Conservation (phyloP, 2,329 filamentous ascomycete genomes). For the Aspergillus fischeri region DNA sequence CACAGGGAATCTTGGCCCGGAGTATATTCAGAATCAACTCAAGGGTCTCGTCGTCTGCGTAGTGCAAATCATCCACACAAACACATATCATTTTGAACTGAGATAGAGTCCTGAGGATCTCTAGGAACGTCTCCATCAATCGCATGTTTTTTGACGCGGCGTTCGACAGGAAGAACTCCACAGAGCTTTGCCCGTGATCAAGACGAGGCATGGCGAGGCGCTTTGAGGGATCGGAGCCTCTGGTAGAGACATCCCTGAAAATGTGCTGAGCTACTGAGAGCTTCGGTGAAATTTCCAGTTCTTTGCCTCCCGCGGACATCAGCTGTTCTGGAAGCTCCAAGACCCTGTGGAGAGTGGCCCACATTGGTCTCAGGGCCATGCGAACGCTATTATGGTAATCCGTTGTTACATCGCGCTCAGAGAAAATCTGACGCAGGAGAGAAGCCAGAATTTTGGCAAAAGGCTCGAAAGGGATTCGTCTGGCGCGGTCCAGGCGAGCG, state of each 20-base stretch:
- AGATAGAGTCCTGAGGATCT: conserved; percentile 77
- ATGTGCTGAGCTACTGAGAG: conserved; percentile 25
- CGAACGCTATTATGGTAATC: conserved; percentile 59
- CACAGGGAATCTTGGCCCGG: conserved; percentile 71
- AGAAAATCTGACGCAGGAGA: conserved; percentile 61
- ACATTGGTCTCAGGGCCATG: conserved; percentile 53
- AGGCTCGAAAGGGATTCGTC: conserved; percentile 58
- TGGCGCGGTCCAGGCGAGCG: conserved; percentile 57
- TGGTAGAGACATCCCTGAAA: conserved; percentile 27
- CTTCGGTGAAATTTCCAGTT: conserved; percentile 30
- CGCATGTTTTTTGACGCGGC: conserved; percentile 54
- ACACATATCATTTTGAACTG: conserved; percentile 84
- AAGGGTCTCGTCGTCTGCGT: conserved; percentile 81
- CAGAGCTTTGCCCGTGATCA: conserved; percentile 33
- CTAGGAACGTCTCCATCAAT: conserved; percentile 82
- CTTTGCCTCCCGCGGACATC: conserved; percentile 37
- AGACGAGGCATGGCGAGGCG: conserved; percentile 30
- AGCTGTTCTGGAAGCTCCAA: conserved; percentile 66
- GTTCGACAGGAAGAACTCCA: conserved; percentile 38
- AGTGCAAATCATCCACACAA: conserved; percentile 84
- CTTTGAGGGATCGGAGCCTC: conserved; percentile 25
- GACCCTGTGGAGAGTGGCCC: conserved; percentile 53
- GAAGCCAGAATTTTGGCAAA: conserved; percentile 58
- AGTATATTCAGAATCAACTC: conserved; percentile 81
- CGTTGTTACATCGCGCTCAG: conserved; percentile 58